Percentiles rank a stretch among this genome's conserved stretches.
Evolutionary conservation across 352 stramenopile species (phyloP).

Genomic region (Poterioochromonas sp.): DNA sequence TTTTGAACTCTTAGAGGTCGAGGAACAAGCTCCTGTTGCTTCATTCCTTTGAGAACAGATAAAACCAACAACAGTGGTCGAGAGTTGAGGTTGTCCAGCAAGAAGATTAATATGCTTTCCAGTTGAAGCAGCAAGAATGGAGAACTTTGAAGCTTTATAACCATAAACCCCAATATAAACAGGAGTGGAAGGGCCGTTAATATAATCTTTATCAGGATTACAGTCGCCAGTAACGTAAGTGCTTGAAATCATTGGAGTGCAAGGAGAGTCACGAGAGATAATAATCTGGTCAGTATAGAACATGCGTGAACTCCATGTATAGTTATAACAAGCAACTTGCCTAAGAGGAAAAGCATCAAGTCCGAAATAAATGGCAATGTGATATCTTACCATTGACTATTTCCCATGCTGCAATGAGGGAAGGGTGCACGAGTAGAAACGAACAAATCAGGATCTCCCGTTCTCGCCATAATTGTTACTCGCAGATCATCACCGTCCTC

Average conservation of each 20-base stretch:
- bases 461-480: not conserved
- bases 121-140: not conserved
- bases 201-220: not conserved
- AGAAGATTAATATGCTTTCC: not conserved
- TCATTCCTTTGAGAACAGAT: constrained; percentile 2
- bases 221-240: not conserved
- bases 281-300: constrained; percentile 16
- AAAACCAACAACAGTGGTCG: not conserved
- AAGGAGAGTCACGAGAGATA: constrained; percentile 13
- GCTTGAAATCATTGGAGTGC: not conserved
- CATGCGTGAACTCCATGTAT: constrained; percentile 3
- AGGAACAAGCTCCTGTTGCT: not conserved
- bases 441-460: constrained; percentile 22
- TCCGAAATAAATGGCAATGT: not conserved
- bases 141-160: not conserved
- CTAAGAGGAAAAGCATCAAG: not conserved
- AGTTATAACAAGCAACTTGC: constrained; percentile 11
- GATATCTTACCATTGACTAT: not conserved
- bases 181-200: not conserved
- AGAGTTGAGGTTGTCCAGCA: constrained; percentile 8
- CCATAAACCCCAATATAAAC: constrained; percentile 2
- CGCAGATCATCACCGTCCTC: not conserved
- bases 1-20: not conserved
- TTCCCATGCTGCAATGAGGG: not conserved
- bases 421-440: not conserved